Percentiles rank a stretch among this genome's conserved stretches.
Conservation (phyloP, 768 basidiomycete genomes). For the Pholiota conissans region DNA sequence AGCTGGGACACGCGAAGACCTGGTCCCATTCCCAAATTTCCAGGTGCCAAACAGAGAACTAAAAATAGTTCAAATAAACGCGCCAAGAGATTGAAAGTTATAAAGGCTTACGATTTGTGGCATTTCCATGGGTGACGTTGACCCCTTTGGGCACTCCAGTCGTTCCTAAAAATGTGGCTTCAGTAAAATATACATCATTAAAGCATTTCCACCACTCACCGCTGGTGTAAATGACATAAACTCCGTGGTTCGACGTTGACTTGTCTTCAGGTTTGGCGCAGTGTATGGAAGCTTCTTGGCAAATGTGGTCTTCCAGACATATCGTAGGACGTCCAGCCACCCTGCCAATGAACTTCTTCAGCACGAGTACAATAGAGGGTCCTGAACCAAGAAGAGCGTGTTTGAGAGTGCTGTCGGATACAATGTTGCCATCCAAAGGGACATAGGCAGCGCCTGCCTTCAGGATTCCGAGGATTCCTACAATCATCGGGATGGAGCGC, state of each 20-base stretch:
- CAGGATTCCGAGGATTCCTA: slow-evolving; percentile 53
- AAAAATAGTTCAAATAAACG: slow-evolving; percentile 10
- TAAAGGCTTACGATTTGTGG: slow-evolving; percentile 49
- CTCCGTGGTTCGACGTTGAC: slow-evolving; percentile 40
- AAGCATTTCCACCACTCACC: slow-evolving; percentile 34
- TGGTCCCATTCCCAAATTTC: slow-evolving; percentile 59
- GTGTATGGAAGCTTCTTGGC: slow-evolving; percentile 21
- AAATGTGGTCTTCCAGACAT: slow-evolving; percentile 24
- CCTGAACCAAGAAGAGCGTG: slow-evolving; percentile 51
- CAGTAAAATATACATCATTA: not conserved
- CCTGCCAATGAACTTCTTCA: slow-evolving; percentile 41
- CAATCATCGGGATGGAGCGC: slow-evolving; percentile 52
- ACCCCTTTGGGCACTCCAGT: slow-evolving; percentile 62
- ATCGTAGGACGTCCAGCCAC: slow-evolving; percentile 29
- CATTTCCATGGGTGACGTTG: slow-evolving; percentile 58
- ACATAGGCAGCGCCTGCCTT: slow-evolving; percentile 63
- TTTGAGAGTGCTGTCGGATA: slow-evolving; percentile 52
- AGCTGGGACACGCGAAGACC: slow-evolving; percentile 58
- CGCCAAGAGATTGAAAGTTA: not conserved
- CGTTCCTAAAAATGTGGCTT: slow-evolving; percentile 36
- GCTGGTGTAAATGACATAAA: slow-evolving; percentile 64
- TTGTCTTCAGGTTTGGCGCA: slow-evolving; percentile 38
- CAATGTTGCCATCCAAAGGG: slow-evolving; percentile 57
- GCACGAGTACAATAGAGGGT: slow-evolving; percentile 40
- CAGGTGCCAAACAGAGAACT: slow-evolving; percentile 44